Conservation (phyloP, 352 stramenopile species). For the Thalassiosira sp. region DNA sequence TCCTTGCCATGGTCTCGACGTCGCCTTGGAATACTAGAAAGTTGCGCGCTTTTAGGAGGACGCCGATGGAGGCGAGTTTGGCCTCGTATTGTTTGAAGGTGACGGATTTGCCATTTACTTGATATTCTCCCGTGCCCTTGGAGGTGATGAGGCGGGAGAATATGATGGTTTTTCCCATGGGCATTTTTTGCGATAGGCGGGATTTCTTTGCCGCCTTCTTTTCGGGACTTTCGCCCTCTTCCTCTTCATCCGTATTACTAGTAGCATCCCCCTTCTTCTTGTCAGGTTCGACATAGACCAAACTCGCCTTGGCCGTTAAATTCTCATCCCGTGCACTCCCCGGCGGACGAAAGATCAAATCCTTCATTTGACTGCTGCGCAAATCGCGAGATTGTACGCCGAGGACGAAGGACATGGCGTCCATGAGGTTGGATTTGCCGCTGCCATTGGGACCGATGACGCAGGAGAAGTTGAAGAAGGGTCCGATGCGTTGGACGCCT, state of each 20-base stretch:
- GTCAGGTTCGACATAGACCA: constrained; percentile 87
- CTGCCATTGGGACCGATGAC: constrained; percentile 98
- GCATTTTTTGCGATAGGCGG: constrained; percentile 27
- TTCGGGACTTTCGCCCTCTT: constrained; percentile 18
- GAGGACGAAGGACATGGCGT: constrained; percentile 99
- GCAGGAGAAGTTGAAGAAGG: constrained; percentile 99
- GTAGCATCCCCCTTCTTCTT: constrained; percentile 50
- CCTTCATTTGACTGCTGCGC: constrained; percentile 93
- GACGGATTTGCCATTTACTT: constrained; percentile 76
- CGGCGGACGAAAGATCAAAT: constrained; percentile 93
- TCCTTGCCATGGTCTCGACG: constrained; percentile 96
- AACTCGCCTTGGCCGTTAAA: constrained; percentile 88
- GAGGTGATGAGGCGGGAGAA: constrained; percentile 93
- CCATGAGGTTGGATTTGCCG: constrained; percentile 99
- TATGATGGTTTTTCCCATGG: constrained; percentile 54
- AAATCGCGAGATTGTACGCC: constrained; percentile 95
- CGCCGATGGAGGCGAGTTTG: constrained; percentile 91
- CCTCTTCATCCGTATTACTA: constrained; percentile 30
- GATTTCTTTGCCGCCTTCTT: constrained; percentile 27
- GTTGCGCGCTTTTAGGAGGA: constrained; percentile 98
- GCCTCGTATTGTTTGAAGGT: constrained; percentile 91
- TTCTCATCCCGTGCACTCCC: constrained; percentile 27
- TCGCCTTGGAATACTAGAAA: constrained; percentile 99
- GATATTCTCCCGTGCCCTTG: constrained; percentile 85
- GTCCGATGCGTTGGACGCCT: constrained; percentile 91